Base-by-base conservation (phyloP, 129 eudicot genomes). In the Gnaphalium uliginosum region DNA sequence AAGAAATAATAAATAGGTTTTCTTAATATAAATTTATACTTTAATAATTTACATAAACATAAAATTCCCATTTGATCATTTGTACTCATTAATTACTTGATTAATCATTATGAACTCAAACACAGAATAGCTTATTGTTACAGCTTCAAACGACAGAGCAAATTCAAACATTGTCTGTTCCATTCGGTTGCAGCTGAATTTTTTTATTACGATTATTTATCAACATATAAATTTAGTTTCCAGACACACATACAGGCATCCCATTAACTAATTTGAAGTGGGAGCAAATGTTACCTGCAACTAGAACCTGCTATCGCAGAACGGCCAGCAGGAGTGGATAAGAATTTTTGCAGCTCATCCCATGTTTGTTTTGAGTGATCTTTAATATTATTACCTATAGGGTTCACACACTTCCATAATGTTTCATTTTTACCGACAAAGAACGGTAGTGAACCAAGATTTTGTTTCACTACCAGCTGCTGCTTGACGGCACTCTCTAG, bases 331-430 rank as follows among this genome's bases (percentile, higher is more conserved):
- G 97, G 71, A 67, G 93, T 87, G 30, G 89, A 78, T 37, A 94
- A 84, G 80, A 82, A 84, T 8, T 73, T 87, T 61, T 82, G 85
- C 18, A 94, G 79, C 77, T 82, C 86, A 71, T 90, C 97, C 98
- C 98, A 90, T 1, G 82, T 84, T 77, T 83, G 77, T 74, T 90
- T 87, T 4, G 96, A 78, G 82, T 83, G 89, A 65, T 89, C 82
- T 35, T 90, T 89, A 56, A 39, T 48, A 75, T 81, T 83, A 63
- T 81, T 87, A 68, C 87, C 91, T 32, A 82, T 84, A 70, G 88
- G 89, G 77, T 94, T 90, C 56, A 88, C 89, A 50, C 97, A 94
- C 32, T 78, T 83, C 98, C 98, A 94, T 68, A 94, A 33, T 77
- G 66, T 87, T 79, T 88, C 92, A 77, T 87, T 89, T 80, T 87